Conservation (phyloP, 768 basidiomycete genomes). For the Pholiota microspora region DNA sequence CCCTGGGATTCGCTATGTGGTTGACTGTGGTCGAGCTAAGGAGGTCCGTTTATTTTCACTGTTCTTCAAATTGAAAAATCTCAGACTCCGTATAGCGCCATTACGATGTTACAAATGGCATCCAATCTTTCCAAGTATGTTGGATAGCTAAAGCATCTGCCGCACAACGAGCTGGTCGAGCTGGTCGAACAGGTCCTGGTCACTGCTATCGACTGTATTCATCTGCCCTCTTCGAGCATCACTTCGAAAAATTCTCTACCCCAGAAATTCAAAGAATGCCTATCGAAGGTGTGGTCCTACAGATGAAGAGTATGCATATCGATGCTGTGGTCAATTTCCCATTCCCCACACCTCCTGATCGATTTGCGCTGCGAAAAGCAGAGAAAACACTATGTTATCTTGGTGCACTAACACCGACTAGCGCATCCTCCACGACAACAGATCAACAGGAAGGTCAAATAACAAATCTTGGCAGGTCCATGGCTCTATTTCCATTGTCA, state of each 20-base stretch:
- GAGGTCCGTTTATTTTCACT: conserved; percentile 51
- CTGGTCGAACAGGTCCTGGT: conserved; percentile 96
- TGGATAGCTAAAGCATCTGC: conserved; percentile 98
- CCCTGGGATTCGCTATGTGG: conserved; percentile 96
- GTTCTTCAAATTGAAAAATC: not conserved
- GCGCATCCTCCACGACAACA: conserved; percentile 18
- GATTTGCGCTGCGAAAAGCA: conserved; percentile 68
- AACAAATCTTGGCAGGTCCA: conserved; percentile 86
- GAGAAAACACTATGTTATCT: conserved; percentile 79
- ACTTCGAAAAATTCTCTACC: conserved; percentile 82
- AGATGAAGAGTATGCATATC: conserved; percentile 99
- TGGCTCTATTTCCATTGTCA: conserved; percentile 92
- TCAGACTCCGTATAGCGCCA: conserved; percentile 52
- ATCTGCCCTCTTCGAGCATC: conserved; percentile 89
- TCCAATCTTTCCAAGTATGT: conserved; percentile 88
- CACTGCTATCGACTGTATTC: conserved; percentile 98
- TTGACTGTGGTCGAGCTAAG: conserved; percentile 94
- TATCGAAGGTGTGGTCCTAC: conserved; percentile 93
- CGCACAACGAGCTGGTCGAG: conserved; percentile 91
- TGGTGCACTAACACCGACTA: conserved; percentile 64
- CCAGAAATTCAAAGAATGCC: conserved; percentile 96
- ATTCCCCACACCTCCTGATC: conserved; percentile 95
- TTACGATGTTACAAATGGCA: conserved; percentile 76
- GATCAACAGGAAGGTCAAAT: conserved; percentile 51
- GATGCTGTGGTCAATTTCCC: conserved; percentile 97